Percentiles rank a stretch among this genome's conserved stretches.
Evolutionary conservation across 2,329 filamentous ascomycete genomes (phyloP).

Genomic region (Fusarium nematophilum): DNA sequence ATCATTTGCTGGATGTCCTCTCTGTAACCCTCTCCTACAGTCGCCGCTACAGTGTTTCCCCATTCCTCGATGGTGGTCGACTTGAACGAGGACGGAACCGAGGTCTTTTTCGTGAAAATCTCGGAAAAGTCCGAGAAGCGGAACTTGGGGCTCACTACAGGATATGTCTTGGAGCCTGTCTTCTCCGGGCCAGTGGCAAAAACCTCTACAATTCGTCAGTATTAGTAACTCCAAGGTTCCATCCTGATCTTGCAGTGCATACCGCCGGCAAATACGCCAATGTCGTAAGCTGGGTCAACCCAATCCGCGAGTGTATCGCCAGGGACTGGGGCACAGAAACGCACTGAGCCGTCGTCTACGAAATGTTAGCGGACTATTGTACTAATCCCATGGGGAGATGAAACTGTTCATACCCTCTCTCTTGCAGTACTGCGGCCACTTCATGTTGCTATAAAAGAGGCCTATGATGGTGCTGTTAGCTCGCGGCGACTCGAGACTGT

Average conservation of each 20-base stretch:
- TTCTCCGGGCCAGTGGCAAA: conserved; percentile 21
- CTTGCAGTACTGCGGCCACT: conserved; percentile 22
- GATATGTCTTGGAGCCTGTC: conserved; percentile 26
- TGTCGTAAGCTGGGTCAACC: conserved; percentile 25
- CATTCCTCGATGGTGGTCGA: conserved; percentile 12
- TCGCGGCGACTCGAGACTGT: too few relatives aligned
- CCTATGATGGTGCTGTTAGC: not conserved
- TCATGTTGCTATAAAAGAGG: conserved; percentile 30
- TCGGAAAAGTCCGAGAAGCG: conserved; percentile 15
- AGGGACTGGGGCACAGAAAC: conserved; percentile 23
- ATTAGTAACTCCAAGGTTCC: not conserved
- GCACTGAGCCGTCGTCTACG: conserved; percentile 21
- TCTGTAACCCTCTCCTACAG: conserved; percentile 21
- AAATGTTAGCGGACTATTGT: not conserved
- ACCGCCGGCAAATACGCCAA: conserved; percentile 19
- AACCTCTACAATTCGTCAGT: not conserved
- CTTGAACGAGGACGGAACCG: not conserved
- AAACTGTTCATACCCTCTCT: not conserved
- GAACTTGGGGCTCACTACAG: conserved; percentile 17
- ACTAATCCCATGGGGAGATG: too few relatives aligned
- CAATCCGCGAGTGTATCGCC: conserved; percentile 11
- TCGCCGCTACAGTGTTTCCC: conserved; percentile 2
- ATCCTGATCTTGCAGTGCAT: not conserved
- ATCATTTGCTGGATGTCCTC: conserved; percentile 34
- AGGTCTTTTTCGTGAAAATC: conserved; percentile 8